Evolutionary conservation across 2,329 filamentous ascomycete species (phyloP), one percentile per base, ranked within the genome.

Genomic region (Fusarium verticillioides): DNA sequence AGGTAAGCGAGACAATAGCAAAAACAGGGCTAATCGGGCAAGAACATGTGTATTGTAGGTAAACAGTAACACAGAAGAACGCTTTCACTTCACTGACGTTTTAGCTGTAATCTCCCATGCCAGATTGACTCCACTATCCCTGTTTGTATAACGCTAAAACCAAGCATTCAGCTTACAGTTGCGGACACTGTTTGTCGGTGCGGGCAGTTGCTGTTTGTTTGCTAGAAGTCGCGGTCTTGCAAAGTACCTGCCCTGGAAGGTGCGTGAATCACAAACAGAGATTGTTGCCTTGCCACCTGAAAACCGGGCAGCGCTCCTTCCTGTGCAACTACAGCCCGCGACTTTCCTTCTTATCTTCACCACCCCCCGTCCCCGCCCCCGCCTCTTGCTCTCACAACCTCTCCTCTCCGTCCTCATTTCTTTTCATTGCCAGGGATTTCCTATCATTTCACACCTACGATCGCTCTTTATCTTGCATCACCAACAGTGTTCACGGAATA

Each of bases 401-500:
- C 37, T 39, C 23, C 8, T 28, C 23, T 15, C 11, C 18, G 43
- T 46, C 23, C 23, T 46, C 43, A 13, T 46, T 5, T 46, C 23
- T 28, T 28, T 28, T 28, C 23, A 13, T 28, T 18, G 21, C 43
- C 23, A 15, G 18, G 11, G 5, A 46, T 5, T 46, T 28, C 43
- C 18, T 46, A 7, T 9, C 8, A 23, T 46, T 21, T 46, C 43
- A 28, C 23, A 0, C 4, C 5, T 7, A 46, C 43, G 18, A 28
- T 46, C 18, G 11, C 8, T 28, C 18, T 46, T 46, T 15, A 7
- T 18, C 18, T 13, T 19, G 5, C 3, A 4, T 18, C n/a, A 12
- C 23, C 23, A 19, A 19, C 7, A 19, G 0, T 4, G 5, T 21
- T 28, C 18, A 46, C 4, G 0, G 7, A 46, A 13, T 10, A 8